Base-by-base conservation (phyloP, 192 early-diverging fungal genomes). In the Coemansia sp. region DNA sequence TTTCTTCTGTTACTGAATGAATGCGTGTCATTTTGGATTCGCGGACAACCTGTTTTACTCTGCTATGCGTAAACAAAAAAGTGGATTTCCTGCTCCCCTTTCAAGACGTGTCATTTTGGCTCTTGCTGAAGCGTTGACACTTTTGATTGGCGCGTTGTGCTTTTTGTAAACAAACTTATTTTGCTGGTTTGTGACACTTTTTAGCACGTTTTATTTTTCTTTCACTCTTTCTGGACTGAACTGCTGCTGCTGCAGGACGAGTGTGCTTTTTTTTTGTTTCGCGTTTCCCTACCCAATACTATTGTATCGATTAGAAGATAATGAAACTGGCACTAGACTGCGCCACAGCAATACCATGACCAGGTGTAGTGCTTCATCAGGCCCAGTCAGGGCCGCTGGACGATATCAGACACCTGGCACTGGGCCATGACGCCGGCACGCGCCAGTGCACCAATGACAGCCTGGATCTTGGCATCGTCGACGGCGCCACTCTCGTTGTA, bases 391-490 rank as follows among this genome's bases (percentile, higher is more conserved):
- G 68, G 74, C 15, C 27, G 47, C 61, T 67, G 11, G 23, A 79
- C 60, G 6, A 69, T 23, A 19, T 69, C 70, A 11, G 29, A 48
- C 6, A 50, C 48, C 31, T 20, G 42, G 17, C 55, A 31, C 31
- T 44, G 33, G 4, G 59, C 61, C 15, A 73, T 62, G 2, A 61
- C 70, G 2, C 67, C 70, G 1, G 76, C 76, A 8, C 54, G 55
- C 17, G 50, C 22, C 29, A 79, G 55, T 3, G 71, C 63, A 11
- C 28, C 34, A 9, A 70, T 33, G 4, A 65, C 76, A 28, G 50
- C 57, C 15, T n/a, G 40, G 11, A 70, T 36, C 13, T 50, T 54
- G 8, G 10, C 30, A 7, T 61, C 44, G 27, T 79, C 76, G 19
- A 79, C 76, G 2, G 22, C 7, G 6, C 64, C 64, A 19, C 50